Conservation (phyloP, 1,284 basidiomycete species). For the Albatrellus sp. region DNA sequence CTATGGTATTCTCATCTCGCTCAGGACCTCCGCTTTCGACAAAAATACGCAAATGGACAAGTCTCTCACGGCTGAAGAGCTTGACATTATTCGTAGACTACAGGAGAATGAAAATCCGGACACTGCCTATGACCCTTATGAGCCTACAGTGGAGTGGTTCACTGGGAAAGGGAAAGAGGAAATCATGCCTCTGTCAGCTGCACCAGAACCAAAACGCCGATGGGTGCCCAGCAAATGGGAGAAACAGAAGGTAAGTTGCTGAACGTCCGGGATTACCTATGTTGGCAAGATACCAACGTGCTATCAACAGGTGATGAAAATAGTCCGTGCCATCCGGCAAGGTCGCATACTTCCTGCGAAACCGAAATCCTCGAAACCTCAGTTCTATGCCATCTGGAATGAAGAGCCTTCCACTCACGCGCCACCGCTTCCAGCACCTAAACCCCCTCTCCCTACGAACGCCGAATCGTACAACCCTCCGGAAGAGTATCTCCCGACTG, state of each 20-base stretch:
- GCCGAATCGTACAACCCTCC: constrained; percentile 98
- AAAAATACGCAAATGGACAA: constrained; percentile 81
- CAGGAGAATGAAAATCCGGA: constrained; percentile 91
- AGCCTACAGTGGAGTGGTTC: constrained; percentile 93
- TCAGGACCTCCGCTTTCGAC: constrained; percentile 88
- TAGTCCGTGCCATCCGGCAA: constrained; percentile 94
- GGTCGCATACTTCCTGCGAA: constrained; percentile 89
- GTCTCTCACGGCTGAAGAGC: constrained; percentile 80
- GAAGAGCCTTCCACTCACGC: constrained; percentile 50
- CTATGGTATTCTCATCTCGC: not conserved
- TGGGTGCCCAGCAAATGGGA: constrained; percentile 99
- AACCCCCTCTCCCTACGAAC: constrained; percentile 80
- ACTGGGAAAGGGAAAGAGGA: constrained; percentile 93
- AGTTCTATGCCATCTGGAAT: constrained; percentile 89
- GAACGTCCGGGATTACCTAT: not conserved
- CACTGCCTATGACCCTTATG: constrained; percentile 81
- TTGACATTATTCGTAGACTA: constrained; percentile 89
- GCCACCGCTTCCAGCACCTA: constrained; percentile 88
- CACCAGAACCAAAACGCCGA: constrained; percentile 91
- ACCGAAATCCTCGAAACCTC: constrained; percentile 66
- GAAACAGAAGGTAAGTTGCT: constrained; percentile 77
- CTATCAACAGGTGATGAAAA: constrained; percentile 84
- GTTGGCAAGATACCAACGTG: not conserved
- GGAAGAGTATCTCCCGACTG: constrained; percentile 91
- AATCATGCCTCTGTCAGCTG: constrained; percentile 82